Conservation (phyloP, 371 early-diverging fungal genomes). For the Choanephora cucurbitarum region DNA sequence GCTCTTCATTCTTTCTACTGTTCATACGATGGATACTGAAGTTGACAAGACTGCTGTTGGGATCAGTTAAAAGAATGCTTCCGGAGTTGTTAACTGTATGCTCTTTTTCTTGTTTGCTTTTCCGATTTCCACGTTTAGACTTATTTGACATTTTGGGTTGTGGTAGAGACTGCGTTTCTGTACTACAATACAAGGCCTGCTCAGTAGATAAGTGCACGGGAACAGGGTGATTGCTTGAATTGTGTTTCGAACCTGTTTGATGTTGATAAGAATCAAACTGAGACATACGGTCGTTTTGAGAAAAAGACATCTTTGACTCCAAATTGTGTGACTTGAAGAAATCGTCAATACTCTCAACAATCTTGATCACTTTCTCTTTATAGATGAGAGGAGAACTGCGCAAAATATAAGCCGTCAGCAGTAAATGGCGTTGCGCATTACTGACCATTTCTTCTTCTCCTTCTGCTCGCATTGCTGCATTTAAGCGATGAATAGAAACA, state of each 20-base stretch:
- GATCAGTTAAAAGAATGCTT: not conserved
- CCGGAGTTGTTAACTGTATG: not conserved
- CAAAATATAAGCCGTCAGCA: constrained; percentile 42
- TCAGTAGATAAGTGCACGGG: not conserved
- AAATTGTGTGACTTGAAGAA: not conserved
- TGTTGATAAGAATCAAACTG: not conserved
- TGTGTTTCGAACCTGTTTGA: not conserved
- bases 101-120: not conserved
- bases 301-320: too few species aligned
- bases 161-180: not conserved
- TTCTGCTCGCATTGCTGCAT: constrained; percentile 44
- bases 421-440: constrained; percentile 43
- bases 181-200: not conserved
- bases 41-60: not conserved
- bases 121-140: not conserved
- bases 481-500: constrained; percentile 50
- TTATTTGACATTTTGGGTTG: not conserved
- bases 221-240: not conserved
- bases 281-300: not conserved
- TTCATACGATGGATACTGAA: not conserved
- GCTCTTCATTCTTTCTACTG: not conserved
- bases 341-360: not conserved
- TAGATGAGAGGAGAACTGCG: constrained; percentile 50
- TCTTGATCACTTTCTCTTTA: constrained; percentile 44
- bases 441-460: constrained; percentile 5